Percentiles rank a stretch among this genome's conserved stretches.
phyloP scores from a whole-genome alignment of 805 yeast species.

The Yamadazyma nakazawae region DNA sequence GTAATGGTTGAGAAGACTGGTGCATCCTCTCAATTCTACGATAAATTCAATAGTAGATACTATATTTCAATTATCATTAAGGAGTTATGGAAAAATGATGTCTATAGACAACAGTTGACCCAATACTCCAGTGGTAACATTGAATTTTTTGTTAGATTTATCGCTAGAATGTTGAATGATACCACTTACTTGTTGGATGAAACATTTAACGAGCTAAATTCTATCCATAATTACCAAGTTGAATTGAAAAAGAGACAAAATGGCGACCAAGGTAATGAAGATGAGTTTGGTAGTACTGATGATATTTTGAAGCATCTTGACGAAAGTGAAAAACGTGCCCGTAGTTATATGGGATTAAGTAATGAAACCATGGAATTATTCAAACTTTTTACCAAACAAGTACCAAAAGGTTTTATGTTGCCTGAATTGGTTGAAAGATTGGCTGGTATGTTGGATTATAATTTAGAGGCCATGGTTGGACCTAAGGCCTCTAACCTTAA shows the following conservation, averaged over 20 bases:
- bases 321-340: constrained; percentile 71
- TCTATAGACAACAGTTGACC: constrained; percentile 66
- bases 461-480: constrained; percentile 88
- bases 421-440: constrained; percentile 90
- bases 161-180: constrained; percentile 93
- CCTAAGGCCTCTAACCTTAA: constrained; percentile 88
- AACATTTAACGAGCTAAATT: constrained; percentile 72
- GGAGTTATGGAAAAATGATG: constrained; percentile 73
- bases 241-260: constrained; percentile 54
- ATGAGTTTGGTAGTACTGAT: constrained; percentile 52
- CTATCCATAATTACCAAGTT: constrained; percentile 70
- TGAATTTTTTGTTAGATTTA: constrained; percentile 85
- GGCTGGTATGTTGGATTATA: constrained; percentile 94
- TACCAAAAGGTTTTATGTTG: constrained; percentile 80
- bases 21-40: constrained; percentile 90
- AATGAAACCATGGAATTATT: constrained; percentile 79
- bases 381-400: constrained; percentile 77
- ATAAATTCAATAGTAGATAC: constrained; percentile 88
- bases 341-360: constrained; percentile 76
- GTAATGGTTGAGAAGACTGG: constrained; percentile 97
- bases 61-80: constrained; percentile 81
- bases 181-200: constrained; percentile 90
- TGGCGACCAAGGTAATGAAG: constrained; percentile 28
- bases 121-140: constrained; percentile 64
- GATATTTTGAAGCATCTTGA: constrained; percentile 57